Conservation (phyloP, 805 yeast genomes). For the Candida orba region DNA sequence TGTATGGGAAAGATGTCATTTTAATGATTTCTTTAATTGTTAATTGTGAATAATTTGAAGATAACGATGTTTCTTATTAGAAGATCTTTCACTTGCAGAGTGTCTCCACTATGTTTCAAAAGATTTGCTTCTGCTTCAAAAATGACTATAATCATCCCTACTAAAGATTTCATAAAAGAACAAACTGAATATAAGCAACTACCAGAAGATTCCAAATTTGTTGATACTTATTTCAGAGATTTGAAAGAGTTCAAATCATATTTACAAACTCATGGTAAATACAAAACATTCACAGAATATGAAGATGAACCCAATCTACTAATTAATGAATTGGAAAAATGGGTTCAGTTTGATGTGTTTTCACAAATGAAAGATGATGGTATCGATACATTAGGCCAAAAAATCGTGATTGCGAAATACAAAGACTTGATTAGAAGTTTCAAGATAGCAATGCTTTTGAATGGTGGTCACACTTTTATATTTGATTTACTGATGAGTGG, state of each 20-base stretch:
- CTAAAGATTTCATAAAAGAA: slow-evolving; percentile 17
- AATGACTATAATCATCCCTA: slow-evolving; percentile 12
- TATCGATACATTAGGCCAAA: slow-evolving; percentile 9
- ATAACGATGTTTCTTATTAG: neutral
- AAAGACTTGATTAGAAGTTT: slow-evolving; percentile 34
- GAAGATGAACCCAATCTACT: slow-evolving; percentile 32
- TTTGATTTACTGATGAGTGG: slow-evolving; percentile 41
- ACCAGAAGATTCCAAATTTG: slow-evolving; percentile 47
- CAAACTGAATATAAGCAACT: slow-evolving; percentile 35
- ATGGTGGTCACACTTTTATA: slow-evolving; percentile 53
- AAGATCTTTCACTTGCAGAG: neutral
- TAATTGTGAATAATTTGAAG: neutral
- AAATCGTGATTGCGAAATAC: slow-evolving; percentile 22
- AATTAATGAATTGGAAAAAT: slow-evolving; percentile 32
- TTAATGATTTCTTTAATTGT: too few relatives aligned
- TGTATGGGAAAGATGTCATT: too few relatives aligned
- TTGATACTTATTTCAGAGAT: slow-evolving; percentile 42
- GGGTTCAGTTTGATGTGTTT: slow-evolving; percentile 27
- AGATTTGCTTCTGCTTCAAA: slow-evolving; percentile 11
- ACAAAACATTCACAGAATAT: slow-evolving; percentile 31
- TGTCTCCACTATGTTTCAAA: neutral
- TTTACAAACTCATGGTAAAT: slow-evolving; percentile 18
- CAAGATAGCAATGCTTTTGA: slow-evolving; percentile 36
- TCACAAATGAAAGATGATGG: slow-evolving; percentile 15
- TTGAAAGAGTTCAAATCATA: slow-evolving; percentile 27